phyloP scores from a whole-genome alignment of 257 asterid genomes.

The Scutellaria barbata region DNA sequence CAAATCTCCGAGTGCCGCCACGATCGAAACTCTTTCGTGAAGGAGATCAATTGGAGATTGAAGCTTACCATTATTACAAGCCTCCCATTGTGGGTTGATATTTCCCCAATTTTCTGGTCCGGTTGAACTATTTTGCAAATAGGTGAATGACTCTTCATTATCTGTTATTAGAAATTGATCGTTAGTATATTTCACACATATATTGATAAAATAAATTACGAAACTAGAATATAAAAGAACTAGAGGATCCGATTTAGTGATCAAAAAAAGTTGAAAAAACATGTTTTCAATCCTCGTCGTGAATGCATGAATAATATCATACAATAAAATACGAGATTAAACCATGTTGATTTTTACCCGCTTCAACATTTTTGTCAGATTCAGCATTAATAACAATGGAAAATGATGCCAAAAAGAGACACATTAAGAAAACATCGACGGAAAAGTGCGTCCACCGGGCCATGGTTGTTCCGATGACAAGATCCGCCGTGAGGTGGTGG shows the following conservation, averaged over 20 bases:
- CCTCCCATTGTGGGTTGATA: slow-evolving; percentile 49
- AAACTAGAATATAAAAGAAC: too few species aligned
- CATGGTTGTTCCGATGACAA: slow-evolving; percentile 23
- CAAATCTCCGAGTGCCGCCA: slow-evolving; percentile 39
- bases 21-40: slow-evolving; percentile 30
- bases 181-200: too few species aligned
- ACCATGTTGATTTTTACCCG: slow-evolving; percentile 35
- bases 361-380: slow-evolving; percentile 26
- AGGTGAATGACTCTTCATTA: slow-evolving; percentile 48
- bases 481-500: slow-evolving; percentile 16
- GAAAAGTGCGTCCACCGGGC: slow-evolving; percentile 28
- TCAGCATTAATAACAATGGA: slow-evolving; percentile 33
- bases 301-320: too few species aligned
- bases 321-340: too few species aligned
- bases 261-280: too few species aligned
- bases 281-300: too few species aligned
- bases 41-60: slow-evolving; percentile 77
- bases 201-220: too few species aligned
- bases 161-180: slow-evolving; percentile 26
- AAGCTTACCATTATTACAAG: slow-evolving; percentile 51
- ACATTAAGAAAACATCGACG: slow-evolving; percentile 10
- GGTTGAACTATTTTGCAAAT: slow-evolving; percentile 27
- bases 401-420: slow-evolving; percentile 37
- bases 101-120: slow-evolving; percentile 76
- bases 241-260: too few species aligned